Evolutionary conservation across 495 filamentous ascomycete species (phyloP), one percentile per base, ranked within the genome.

Genomic region (Penicillium canariense): DNA sequence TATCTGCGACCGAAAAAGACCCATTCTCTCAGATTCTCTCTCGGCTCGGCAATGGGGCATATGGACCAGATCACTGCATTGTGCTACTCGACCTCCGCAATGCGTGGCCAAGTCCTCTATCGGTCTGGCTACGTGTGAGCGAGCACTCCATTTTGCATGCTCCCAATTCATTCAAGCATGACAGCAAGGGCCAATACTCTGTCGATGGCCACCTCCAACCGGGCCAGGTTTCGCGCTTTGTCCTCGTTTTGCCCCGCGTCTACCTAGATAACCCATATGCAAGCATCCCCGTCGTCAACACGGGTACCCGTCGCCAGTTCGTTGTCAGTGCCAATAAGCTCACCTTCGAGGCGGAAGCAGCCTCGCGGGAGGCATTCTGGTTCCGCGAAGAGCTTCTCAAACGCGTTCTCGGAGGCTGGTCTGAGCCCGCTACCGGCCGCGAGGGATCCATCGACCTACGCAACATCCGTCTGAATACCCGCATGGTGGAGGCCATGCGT

Each of bases 281-380:
- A 2, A 78, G 87, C 5, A 91, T 97, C 28, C 91, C 92, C 0
- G 83, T 86, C 9, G 77, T 96, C 28, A 91, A 94, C 59, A 81
- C 84, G 1, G 72, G 70, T 4, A 82, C 84, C 5, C 84, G 88
- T 61, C 81, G 90, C 10, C 92, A 97, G 68, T 97, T 94, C 59
- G 89, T 97, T 18, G 89, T 96, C 44, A 91, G 86, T 63, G 84
- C 86, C 36, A 81, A 82, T 55, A 89, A 90, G 58, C 78, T 89
- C 44, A 85, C 87, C 0, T 87, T 89, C 2, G 89, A 94, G 53
- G 82, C 80, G 22, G 91, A 97, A 69, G 82, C 86, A 30, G 82
- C 85, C 6, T 86, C 79, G 36, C 81, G 92, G 34, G 90, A 96
- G 72, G 85, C 86, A 2, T 96, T 96, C 69, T 96, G 92, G 92